These are phyloP conservation scores for Syncephalastrum contaminatum DNA, from an alignment of 371 early-diverging fungal genomes.

Conservation along the genomic window DNA sequence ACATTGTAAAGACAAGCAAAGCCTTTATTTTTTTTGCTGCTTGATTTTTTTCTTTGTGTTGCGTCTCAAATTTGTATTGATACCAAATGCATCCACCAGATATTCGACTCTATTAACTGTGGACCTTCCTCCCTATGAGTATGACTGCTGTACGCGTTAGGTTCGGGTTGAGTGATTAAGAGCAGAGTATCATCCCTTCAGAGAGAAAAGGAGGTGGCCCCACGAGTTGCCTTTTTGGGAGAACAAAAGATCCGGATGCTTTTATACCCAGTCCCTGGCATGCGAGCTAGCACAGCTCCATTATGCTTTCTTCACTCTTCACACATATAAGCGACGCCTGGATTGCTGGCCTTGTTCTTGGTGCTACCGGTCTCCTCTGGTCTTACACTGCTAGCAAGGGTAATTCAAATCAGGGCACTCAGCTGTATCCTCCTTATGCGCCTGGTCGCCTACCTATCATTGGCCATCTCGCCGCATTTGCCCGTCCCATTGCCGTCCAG, in stretches of 20 bases:
- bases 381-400: not conserved
- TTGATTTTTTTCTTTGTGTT: too few species aligned
- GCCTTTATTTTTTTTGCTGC: too few species aligned
- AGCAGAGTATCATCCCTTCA: too few species aligned
- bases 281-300: not conserved
- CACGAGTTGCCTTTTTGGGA: constrained; percentile 9
- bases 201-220: too few species aligned
- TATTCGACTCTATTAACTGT: too few species aligned
- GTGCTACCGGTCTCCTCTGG: not conserved
- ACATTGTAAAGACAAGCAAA: constrained; percentile 11
- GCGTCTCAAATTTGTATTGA: too few species aligned
- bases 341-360: not conserved
- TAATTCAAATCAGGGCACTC: not conserved
- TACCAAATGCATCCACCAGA: too few species aligned
- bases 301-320: constrained; percentile 3
- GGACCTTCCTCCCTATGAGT: too few species aligned
- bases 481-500: constrained; percentile 24
- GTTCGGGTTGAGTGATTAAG: too few species aligned
- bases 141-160: too few species aligned
- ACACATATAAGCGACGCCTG: not conserved
- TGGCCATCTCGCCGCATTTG: constrained; percentile 34
- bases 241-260: constrained; percentile 13
- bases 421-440: constrained; percentile 31
- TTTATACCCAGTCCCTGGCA: constrained; percentile 3
- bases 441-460: constrained; percentile 39